These are phyloP conservation scores for Carex pumila DNA, from an alignment of 176 grass and related monocot genomes.

Conservation along the genomic window DNA sequence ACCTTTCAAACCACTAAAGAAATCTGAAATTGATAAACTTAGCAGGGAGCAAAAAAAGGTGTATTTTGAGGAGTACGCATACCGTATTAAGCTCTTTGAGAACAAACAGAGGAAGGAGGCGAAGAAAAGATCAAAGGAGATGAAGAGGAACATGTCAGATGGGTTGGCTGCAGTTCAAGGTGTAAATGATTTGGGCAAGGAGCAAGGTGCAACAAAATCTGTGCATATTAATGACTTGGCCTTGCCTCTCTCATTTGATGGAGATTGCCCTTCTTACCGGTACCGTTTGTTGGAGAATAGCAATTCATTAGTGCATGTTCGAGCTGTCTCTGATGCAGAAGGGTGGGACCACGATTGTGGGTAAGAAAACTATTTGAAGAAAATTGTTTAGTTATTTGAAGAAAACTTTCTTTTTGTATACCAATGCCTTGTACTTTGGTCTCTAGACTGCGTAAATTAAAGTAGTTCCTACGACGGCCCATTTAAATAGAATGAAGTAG, in stretches of 20 bases:
- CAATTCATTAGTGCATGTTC: slow-evolving; percentile 45
- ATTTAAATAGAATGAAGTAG: background rate
- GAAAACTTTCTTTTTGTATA: background rate
- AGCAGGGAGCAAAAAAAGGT: slow-evolving; percentile 67
- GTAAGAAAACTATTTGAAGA: slow-evolving; percentile 6
- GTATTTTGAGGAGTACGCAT: slow-evolving; percentile 87
- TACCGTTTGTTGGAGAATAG: slow-evolving; percentile 53
- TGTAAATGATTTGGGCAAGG: slow-evolving; percentile 30
- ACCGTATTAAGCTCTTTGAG: slow-evolving; percentile 74
- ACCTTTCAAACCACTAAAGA: slow-evolving; percentile 75
- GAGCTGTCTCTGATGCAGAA: slow-evolving; percentile 52
- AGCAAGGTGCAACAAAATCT: slow-evolving; percentile 33
- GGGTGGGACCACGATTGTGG: slow-evolving; percentile 98
- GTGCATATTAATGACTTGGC: slow-evolving; percentile 54
- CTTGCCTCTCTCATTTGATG: slow-evolving; percentile 91
- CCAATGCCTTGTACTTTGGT: background rate
- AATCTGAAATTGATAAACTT: slow-evolving; percentile 74
- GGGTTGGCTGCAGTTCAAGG: slow-evolving; percentile 22
- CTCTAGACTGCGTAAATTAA: background rate
- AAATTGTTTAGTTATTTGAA: background rate
- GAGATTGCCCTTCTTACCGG: slow-evolving; percentile 56
- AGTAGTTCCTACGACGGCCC: background rate
- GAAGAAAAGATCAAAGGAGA: slow-evolving; percentile 49
- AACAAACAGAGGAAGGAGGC: slow-evolving; percentile 75
- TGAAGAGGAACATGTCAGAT: slow-evolving; percentile 29